A percentile compares a stretch with the other conserved stretches of the same genome.
Evolutionary conservation across 164 flowering plant species (phyloP).

Genomic region (Sextonia rubra): DNA sequence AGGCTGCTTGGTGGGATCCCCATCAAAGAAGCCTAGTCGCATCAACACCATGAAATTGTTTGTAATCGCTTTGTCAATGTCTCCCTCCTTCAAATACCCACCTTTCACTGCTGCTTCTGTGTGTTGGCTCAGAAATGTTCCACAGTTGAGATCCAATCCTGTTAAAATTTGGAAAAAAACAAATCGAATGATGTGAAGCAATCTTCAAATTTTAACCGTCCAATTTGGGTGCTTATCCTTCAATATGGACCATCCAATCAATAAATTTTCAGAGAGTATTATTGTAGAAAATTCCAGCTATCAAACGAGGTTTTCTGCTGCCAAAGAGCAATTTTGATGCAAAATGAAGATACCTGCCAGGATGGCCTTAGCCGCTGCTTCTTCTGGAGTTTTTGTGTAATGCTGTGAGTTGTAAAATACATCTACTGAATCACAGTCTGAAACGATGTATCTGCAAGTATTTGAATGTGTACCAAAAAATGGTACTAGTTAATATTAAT

Average conservation of each 20-base stretch:
- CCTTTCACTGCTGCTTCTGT: conserved; percentile 60
- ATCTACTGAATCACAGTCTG: conserved; percentile 91
- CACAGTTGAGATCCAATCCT: conserved; percentile 89
- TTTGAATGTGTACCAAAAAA: too few relatives aligned
- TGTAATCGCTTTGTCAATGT: conserved; percentile 51
- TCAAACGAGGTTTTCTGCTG: too few relatives aligned
- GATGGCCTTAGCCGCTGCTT: conserved; percentile 69
- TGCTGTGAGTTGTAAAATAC: conserved; percentile 61
- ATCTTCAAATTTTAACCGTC: too few relatives aligned
- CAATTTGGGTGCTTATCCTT: too few relatives aligned
- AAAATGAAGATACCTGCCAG: conserved; percentile 50
- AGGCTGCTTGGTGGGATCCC: conserved; percentile 55
- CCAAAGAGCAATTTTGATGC: background rate
- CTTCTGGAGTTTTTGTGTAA: conserved; percentile 85
- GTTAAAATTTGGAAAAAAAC: background rate
- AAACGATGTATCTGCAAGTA: conserved; percentile 68
- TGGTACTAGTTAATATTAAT: too few relatives aligned
- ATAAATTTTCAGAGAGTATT: too few relatives aligned
- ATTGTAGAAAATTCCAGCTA: too few relatives aligned
- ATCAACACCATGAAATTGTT: conserved; percentile 68
- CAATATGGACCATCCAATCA: too few relatives aligned
- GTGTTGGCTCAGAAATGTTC: conserved; percentile 51
- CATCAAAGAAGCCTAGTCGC: conserved; percentile 90
- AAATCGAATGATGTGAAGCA: too few relatives aligned
- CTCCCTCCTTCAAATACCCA: conserved; percentile 50